Evolutionary conservation across 2,329 filamentous ascomycete genomes (phyloP).

Genomic region (Epichloe baconii): DNA sequence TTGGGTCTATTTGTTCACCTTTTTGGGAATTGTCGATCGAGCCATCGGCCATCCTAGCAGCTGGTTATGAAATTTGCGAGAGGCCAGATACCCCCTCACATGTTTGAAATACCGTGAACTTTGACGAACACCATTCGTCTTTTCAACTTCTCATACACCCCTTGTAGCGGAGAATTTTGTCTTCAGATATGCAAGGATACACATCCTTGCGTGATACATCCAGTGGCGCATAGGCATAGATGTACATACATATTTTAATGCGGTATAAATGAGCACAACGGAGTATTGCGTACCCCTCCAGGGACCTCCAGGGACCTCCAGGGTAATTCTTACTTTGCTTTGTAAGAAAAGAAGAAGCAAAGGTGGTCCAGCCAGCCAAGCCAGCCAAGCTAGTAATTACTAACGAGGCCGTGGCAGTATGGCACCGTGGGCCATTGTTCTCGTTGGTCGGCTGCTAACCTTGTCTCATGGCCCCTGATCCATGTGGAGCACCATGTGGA

Average conservation of each 20-base stretch:
- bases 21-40: not conserved
- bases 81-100: not conserved
- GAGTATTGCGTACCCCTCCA: no score
- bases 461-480: constrained; percentile 1
- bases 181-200: no score
- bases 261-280: no score
- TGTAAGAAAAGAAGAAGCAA: no score
- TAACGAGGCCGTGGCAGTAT: not conserved
- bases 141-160: no score
- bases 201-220: no score
- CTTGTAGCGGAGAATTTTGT: no score
- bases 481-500: not conserved
- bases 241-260: no score
- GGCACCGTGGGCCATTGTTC: not conserved
- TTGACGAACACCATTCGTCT: not conserved
- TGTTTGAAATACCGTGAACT: not conserved
- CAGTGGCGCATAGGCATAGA: no score
- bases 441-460: not conserved
- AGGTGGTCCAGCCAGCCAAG: not conserved
- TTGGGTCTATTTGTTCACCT: not conserved
- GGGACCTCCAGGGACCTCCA: no score
- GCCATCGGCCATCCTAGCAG: not conserved
- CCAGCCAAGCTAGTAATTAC: not conserved
- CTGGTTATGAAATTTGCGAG: not conserved
- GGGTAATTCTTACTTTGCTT: no score